These are phyloP conservation scores for Chaetothyriales sp. DNA, from an alignment of 2,329 filamentous ascomycete species.

Conservation along the genomic window DNA sequence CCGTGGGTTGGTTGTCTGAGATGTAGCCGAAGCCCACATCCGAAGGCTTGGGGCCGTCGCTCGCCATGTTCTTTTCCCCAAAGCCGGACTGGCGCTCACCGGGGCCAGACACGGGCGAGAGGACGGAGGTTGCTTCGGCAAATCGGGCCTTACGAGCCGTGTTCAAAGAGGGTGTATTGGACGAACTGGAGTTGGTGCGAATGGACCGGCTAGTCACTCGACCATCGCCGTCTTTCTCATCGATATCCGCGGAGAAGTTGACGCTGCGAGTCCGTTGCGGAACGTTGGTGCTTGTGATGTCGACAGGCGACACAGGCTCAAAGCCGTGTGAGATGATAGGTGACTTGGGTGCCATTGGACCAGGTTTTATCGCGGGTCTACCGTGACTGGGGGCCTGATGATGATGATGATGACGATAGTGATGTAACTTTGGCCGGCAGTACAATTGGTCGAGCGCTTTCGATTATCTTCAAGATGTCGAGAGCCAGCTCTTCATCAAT, in stretches of 20 bases:
- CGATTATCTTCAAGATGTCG: conserved; percentile 7
- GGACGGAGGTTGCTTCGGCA: conserved; percentile 50
- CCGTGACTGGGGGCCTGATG: neutral
- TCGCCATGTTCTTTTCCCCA: conserved; percentile 33
- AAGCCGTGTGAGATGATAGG: conserved; percentile 9
- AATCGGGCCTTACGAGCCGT: conserved; percentile 48
- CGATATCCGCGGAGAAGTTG: conserved; percentile 18
- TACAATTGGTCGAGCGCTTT: neutral
- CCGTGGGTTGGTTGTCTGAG: conserved; percentile 37
- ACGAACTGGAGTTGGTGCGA: conserved; percentile 17
- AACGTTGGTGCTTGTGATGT: conserved; percentile 22
- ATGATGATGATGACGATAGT: neutral
- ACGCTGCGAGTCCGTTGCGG: conserved; percentile 22
- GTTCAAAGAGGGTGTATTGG: conserved; percentile 27
- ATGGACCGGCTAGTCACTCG: conserved; percentile 12
- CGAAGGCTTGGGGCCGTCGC: conserved; percentile 49
- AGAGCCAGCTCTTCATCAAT: conserved; percentile 14
- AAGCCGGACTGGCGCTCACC: conserved; percentile 37
- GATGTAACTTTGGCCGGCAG: neutral
- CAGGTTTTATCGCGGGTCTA: neutral
- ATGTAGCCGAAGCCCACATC: conserved; percentile 93
- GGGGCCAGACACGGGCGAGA: conserved; percentile 44
- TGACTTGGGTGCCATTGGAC: neutral
- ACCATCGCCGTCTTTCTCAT: conserved; percentile 16
- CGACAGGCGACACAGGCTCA: conserved; percentile 27